Base-by-base conservation (phyloP, 805 yeast species). In the Ascoidea tarda region DNA sequence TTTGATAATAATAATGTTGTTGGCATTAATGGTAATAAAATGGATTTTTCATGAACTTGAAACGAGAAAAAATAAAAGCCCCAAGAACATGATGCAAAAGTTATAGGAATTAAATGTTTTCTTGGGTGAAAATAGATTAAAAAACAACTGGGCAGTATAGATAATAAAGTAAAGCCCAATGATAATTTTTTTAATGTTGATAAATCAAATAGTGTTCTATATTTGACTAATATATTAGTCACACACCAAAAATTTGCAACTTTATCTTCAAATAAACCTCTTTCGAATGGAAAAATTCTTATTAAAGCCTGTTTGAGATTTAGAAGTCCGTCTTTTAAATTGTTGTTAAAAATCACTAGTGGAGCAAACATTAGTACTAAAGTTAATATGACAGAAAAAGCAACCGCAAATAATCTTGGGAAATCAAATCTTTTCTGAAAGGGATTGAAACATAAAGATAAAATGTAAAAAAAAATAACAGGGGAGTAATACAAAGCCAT, bases 181-280 rank as follows among this genome's bases (percentile, higher is more conserved):
- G 93, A 79, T 5, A 78, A 57, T 33, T 70, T 61, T 55, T 87
- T 86, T 48, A 93, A 71, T 59, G 84, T 77, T 12, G 70, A 67
- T 16, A 73, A 71, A 1, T 78, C 63, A 60, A 85, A 83, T 0
- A 73, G 50, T 5, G 67, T 60, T 57, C 77, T 80, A 62, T 87
- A 83, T 64, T 91, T 91, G 63, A 90, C 65, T 8, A 88, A 57
- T 0, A 84, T 71, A 64, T 93, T 93, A 1, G 89, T 71, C n/a
- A 96, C 83, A 66, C 98, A 90, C 99, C 99, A 93, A 61, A 93
- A 84, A 63, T 90, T 93, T 46, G 96, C 96, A 14, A 93, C 98
- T 64, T 93, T 93, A 63, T 93, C 98, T 65, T 93, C 99, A 74
- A 95, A 93, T 6, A 93, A 74, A 0, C 99, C 99, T 63, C 98